phyloP scores from a whole-genome alignment of 2,329 filamentous ascomycete genomes.

The Pseudogymnoascus sp. region DNA sequence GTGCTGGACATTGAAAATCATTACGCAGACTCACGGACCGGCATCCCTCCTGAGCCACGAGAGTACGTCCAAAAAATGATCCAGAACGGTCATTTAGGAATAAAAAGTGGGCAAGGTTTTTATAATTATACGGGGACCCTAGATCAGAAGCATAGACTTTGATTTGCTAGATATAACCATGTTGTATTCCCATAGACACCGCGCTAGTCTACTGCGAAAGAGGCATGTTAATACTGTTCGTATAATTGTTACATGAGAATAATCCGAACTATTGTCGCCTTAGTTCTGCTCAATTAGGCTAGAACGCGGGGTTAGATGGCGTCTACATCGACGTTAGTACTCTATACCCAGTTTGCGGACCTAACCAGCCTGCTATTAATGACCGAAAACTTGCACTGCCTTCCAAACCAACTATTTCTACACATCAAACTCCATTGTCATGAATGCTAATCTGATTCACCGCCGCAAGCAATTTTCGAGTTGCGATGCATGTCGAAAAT shows the following conservation, averaged over 20 bases:
- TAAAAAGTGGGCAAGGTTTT: slow-evolving; percentile 29
- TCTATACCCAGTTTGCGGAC: not conserved
- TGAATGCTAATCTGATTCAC: not conserved
- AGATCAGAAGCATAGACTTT: not conserved
- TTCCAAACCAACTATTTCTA: not conserved
- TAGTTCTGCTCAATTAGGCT: not conserved
- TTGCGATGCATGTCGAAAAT: not conserved
- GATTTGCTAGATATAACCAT: not conserved
- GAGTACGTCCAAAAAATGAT: slow-evolving; percentile 27
- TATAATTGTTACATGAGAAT: not conserved
- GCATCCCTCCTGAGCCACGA: slow-evolving; percentile 25
- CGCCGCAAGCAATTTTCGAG: slow-evolving; percentile 1
- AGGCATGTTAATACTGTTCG: not conserved
- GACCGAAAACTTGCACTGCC: not conserved
- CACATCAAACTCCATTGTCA: not conserved
- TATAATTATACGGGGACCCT: slow-evolving; percentile 23
- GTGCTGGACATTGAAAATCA: slow-evolving; percentile 31
- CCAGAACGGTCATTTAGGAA: slow-evolving; percentile 24
- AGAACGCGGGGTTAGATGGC: not conserved
- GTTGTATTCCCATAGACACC: not conserved
- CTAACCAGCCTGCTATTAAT: not conserved
- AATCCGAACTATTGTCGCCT: not conserved
- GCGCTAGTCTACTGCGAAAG: not conserved
- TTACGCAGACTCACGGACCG: slow-evolving; percentile 26
- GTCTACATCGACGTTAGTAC: not conserved